These are phyloP conservation scores for Cucurbita ficifolia DNA, from an alignment of 306 rosid species.

Conservation along the genomic window DNA sequence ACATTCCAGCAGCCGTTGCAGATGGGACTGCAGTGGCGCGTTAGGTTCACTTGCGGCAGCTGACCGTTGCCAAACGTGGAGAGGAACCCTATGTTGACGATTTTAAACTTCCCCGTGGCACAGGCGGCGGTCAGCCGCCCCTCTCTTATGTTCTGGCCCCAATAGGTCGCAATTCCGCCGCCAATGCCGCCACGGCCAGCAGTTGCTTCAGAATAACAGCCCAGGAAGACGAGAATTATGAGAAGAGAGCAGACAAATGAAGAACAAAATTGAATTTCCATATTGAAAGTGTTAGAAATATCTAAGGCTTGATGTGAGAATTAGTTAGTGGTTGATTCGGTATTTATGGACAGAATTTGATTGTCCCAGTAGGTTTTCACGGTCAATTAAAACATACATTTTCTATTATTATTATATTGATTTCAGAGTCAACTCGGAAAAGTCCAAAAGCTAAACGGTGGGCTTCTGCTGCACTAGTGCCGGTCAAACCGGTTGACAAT, in stretches of 20 bases:
- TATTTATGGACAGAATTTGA: background rate
- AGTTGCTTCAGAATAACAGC: background rate
- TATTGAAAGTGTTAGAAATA: background rate
- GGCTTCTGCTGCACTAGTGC: background rate
- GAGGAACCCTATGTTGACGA: background rate
- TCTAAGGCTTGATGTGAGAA: background rate
- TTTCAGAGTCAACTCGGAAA: background rate
- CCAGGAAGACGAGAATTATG: background rate
- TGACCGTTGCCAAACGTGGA: background rate
- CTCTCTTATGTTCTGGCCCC: conserved; percentile 4
- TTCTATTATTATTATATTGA: too few relatives aligned
- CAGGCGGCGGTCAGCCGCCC: background rate
- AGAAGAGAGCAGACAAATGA: background rate
- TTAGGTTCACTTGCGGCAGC: conserved; percentile 21
- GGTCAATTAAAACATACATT: background rate
- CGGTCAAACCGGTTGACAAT: background rate
- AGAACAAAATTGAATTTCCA: background rate
- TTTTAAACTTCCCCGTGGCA: background rate
- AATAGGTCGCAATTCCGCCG: background rate
- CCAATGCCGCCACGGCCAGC: background rate
- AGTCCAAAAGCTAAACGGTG: background rate
- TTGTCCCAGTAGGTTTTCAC: background rate
- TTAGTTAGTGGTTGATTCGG: background rate
- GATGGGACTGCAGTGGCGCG: conserved; percentile 26
- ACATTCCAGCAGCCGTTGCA: conserved; percentile 9